Evolutionary conservation across 495 filamentous ascomycete genomes (phyloP), one percentile per base, ranked within the genome.

Genomic region (Neurospora cerealis): DNA sequence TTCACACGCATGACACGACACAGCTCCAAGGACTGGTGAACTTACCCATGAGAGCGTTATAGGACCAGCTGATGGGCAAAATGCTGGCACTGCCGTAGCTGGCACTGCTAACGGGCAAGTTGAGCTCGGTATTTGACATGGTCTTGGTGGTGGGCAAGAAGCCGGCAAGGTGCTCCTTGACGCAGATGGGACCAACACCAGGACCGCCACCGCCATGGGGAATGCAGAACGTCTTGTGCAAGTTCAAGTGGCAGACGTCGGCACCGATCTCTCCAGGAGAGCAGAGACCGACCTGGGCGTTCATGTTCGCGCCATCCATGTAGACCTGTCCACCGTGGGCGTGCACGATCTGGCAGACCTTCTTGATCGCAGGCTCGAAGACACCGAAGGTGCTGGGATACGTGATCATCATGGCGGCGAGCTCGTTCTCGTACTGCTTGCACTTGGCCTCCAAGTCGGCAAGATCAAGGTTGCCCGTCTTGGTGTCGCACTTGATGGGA

Each of bases 301-400:
- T 99, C 94, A 99, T 95, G 83, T 99, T 99, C 71, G 96, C 96
- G 72, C 96, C 96, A 82, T 99, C 96, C 96, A 99, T 98, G 85
- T 98, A 99, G 36, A 99, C 96, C 79, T 97, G 93, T 21, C 96
- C 96, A 69, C 96, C 96, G 78, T 96, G 85, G 74, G 90, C 78
- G 82, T 99, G 96, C 7, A 99, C 93, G 42, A 96, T 85, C 46
- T 92, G 85, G 80, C 94, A 97, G 17, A 90, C 96, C 78, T 92
- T 87, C 86, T 94, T 97, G 81, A 97, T 88, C 76, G 91, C 86
- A 8, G 96, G 95, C 84, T 99, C 96, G 79, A 96, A 99, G 10
- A 99, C 93, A 77, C 96, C 96, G 75, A 93, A 99, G 1, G 96
- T 99, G 83, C 93, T 97, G 21, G 96, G 96, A 83, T 99, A 99